A percentile compares a stretch with the other conserved stretches of the same genome.
phyloP scores from a whole-genome alignment of 2,329 filamentous ascomycete genomes.

The Claviceps pusilla region DNA sequence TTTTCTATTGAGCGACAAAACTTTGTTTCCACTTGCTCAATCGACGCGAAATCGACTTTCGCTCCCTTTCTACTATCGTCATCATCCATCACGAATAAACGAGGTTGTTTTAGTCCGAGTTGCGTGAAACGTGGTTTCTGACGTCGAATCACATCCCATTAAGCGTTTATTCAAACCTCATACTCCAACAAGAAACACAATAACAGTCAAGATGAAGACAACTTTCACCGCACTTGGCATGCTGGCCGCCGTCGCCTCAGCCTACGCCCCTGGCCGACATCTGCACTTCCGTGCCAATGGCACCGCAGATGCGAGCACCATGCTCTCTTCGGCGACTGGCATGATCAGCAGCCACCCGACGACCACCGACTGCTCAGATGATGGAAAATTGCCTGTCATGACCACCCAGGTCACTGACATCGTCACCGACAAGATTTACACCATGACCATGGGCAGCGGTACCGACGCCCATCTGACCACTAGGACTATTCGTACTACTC shows the following conservation, averaged over 20 bases:
- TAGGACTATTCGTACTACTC: constrained; percentile 29
- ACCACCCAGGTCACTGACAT: constrained; percentile 15
- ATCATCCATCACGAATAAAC: not conserved
- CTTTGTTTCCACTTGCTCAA: constrained; percentile 14
- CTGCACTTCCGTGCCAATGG: constrained; percentile 17
- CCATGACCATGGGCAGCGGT: constrained; percentile 20
- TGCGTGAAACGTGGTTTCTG: not conserved
- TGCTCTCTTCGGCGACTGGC: constrained; percentile 38
- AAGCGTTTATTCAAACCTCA: not conserved
- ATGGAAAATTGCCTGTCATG: constrained; percentile 10
- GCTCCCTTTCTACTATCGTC: constrained; percentile 6
- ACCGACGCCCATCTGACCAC: constrained; percentile 20
- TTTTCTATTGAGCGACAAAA: constrained; percentile 16
- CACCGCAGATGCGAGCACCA: constrained; percentile 21
- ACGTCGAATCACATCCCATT: not conserved
- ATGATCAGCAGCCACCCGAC: constrained; percentile 20
- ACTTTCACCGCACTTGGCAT: constrained; percentile 27
- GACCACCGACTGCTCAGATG: not conserved
- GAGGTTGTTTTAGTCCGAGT: not conserved
- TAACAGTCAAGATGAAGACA: constrained; percentile 33
- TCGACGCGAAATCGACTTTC: constrained; percentile 20
- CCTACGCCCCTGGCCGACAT: constrained; percentile 20
- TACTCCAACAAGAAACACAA: not conserved
- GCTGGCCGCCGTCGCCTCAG: constrained; percentile 30
- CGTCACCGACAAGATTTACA: constrained; percentile 19